phyloP scores from a whole-genome alignment of 2,329 filamentous ascomycete species.

The Teratosphaeria zuluensis region DNA sequence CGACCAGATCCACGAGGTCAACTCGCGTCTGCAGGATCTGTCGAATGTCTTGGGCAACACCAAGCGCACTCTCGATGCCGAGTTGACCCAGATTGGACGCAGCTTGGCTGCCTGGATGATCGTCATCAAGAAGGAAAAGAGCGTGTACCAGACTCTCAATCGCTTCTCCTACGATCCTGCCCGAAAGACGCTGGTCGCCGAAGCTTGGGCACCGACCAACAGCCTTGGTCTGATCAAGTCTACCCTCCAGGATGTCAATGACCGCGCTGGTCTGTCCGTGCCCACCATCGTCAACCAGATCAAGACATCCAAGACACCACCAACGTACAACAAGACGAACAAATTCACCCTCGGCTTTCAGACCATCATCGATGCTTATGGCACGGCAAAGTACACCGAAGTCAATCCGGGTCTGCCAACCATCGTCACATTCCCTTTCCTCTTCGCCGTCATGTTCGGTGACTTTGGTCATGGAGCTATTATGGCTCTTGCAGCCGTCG shows the following conservation, averaged over 20 bases:
- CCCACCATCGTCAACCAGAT: constrained; percentile 98
- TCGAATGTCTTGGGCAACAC: constrained; percentile 91
- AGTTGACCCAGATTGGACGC: constrained; percentile 86
- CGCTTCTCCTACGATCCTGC: constrained; percentile 94
- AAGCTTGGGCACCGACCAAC: constrained; percentile 94
- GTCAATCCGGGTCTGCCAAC: constrained; percentile 93
- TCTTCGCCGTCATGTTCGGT: constrained; percentile 99
- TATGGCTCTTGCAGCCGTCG: constrained; percentile 71
- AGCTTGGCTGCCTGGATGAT: constrained; percentile 96
- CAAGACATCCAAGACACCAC: constrained; percentile 90
- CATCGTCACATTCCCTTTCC: constrained; percentile 96
- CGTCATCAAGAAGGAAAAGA: constrained; percentile 95
- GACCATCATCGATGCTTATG: constrained; percentile 97
- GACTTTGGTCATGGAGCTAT: constrained; percentile 89
- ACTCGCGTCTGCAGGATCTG: constrained; percentile 81
- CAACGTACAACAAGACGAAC: constrained; percentile 96
- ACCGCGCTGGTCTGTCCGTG: constrained; percentile 88
- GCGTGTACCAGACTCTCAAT: constrained; percentile 90
- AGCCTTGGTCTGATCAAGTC: constrained; percentile 81
- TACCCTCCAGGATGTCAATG: constrained; percentile 92
- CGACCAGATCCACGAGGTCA: constrained; percentile 96
- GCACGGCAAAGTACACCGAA: constrained; percentile 93
- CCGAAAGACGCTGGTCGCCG: constrained; percentile 89
- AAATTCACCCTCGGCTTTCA: constrained; percentile 98
- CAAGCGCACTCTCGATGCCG: constrained; percentile 83